A percentile compares a stretch with the other conserved stretches of the same genome.
phyloP scores from a whole-genome alignment of 192 early-diverging fungal species.

The Allomyces arbusculus region DNA sequence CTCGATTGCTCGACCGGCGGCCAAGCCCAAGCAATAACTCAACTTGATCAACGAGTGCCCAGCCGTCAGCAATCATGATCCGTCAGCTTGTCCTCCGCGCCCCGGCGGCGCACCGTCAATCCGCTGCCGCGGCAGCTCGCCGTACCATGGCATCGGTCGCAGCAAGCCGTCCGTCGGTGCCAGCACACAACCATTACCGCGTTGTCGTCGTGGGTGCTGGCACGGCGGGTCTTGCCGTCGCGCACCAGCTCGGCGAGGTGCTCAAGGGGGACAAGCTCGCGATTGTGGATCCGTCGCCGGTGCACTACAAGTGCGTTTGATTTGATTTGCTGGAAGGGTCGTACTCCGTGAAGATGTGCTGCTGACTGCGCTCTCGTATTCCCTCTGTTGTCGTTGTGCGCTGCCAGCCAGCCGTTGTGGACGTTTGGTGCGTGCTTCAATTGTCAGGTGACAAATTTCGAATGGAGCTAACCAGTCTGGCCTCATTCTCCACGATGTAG shows the following conservation, averaged over 20 bases:
- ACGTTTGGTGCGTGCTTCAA: constrained; percentile 34
- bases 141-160: too few species aligned
- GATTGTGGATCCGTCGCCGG: constrained; percentile 48
- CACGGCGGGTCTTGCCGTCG: constrained; percentile 30
- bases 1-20: too few species aligned
- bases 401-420: constrained; percentile 64
- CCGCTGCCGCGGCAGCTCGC: too few species aligned
- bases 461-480: too few species aligned
- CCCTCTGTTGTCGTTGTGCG: not conserved
- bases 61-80: too few species aligned
- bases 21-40: too few species aligned
- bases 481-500: not conserved
- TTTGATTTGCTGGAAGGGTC: not conserved
- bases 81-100: too few species aligned
- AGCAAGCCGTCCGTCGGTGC: not conserved
- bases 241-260: constrained; percentile 39
- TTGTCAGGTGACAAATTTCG: too few species aligned
- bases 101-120: too few species aligned
- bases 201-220: constrained; percentile 27
- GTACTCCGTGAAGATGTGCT: not conserved
- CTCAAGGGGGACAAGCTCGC: constrained; percentile 46
- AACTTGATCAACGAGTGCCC: too few species aligned
- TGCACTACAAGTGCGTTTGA: constrained; percentile 30
- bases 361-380: not conserved
- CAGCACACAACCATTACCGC: constrained; percentile 8